phyloP scores from a whole-genome alignment of 2,329 filamentous ascomycete species.

The Cephalotrichum gorgonifer region DNA sequence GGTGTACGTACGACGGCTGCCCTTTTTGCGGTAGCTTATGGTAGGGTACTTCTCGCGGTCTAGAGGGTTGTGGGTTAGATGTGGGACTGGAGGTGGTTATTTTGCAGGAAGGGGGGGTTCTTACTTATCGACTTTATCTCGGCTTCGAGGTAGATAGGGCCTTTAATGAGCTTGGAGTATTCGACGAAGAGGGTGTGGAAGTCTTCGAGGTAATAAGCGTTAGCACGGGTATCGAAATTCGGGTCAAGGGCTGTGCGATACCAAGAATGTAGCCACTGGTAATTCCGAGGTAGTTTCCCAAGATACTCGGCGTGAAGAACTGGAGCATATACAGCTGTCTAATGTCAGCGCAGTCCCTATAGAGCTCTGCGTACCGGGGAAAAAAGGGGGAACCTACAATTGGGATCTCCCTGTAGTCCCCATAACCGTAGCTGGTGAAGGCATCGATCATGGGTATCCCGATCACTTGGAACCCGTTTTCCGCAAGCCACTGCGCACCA shows the following conservation, averaged over 20 bases:
- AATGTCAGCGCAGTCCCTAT: neutral
- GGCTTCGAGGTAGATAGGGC: neutral
- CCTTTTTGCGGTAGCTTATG: neutral
- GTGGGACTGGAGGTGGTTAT: neutral
- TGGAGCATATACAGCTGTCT: neutral
- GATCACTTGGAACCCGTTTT: conserved; percentile 1
- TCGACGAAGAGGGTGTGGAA: conserved; percentile 2
- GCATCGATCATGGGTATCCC: neutral
- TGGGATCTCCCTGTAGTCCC: conserved; percentile 1
- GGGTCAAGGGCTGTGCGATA: neutral
- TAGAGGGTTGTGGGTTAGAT: neutral
- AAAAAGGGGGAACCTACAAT: neutral
- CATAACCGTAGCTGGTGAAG: conserved; percentile 1
- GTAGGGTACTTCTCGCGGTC: neutral
- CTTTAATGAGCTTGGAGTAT: neutral
- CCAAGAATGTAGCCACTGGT: neutral
- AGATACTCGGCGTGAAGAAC: conserved; percentile 1
- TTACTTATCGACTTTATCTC: neutral
- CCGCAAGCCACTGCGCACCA: conserved; percentile 1
- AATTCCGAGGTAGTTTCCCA: neutral
- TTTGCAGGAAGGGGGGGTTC: too few species aligned
- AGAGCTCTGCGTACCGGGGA: neutral
- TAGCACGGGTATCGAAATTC: neutral
- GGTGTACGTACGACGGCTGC: neutral
- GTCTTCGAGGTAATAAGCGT: neutral